phyloP scores from a whole-genome alignment of 1,139 yeast species.

The Debaryomycetaceae sp. region DNA sequence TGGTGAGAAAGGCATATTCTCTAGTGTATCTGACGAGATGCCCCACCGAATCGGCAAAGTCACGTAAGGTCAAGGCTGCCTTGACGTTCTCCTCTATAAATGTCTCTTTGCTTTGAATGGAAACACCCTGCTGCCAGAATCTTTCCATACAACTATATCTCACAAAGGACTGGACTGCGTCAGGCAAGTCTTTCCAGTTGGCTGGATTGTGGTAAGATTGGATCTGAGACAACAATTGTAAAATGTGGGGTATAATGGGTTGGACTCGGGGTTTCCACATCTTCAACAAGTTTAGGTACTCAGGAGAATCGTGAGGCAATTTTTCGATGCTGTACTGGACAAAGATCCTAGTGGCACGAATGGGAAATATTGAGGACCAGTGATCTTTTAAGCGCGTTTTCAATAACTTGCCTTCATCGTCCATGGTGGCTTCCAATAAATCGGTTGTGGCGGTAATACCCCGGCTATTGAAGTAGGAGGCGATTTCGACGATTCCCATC shows the following conservation, averaged over 20 bases:
- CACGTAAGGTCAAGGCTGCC: conserved; percentile 89
- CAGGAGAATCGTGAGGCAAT: conserved; percentile 71
- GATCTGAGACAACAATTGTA: conserved; percentile 82
- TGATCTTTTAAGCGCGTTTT: conserved; percentile 78
- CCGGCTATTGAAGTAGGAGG: conserved; percentile 80
- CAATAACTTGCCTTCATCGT: conserved; percentile 77
- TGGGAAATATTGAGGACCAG: conserved; percentile 94
- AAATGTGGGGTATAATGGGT: conserved; percentile 85
- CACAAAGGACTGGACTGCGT: conserved; percentile 87
- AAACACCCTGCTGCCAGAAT: conserved; percentile 98
- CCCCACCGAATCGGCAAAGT: conserved; percentile 98
- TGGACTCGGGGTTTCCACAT: conserved; percentile 93
- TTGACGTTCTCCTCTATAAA: conserved; percentile 92
- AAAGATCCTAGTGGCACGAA: conserved; percentile 90
- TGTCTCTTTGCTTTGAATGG: conserved; percentile 89
- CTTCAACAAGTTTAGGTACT: conserved; percentile 64
- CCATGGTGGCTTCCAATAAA: conserved; percentile 76
- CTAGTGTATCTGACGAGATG: conserved; percentile 93
- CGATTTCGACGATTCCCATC: conserved; percentile 89
- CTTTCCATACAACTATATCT: conserved; percentile 84
- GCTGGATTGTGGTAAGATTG: conserved; percentile 93
- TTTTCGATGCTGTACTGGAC: conserved; percentile 94
- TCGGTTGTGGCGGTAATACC: conserved; percentile 77
- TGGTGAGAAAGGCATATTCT: conserved; percentile 88
- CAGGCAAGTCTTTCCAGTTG: conserved; percentile 85